Evolutionary conservation across 306 rosid species (phyloP).

Genomic region (Carpinus fangiana): DNA sequence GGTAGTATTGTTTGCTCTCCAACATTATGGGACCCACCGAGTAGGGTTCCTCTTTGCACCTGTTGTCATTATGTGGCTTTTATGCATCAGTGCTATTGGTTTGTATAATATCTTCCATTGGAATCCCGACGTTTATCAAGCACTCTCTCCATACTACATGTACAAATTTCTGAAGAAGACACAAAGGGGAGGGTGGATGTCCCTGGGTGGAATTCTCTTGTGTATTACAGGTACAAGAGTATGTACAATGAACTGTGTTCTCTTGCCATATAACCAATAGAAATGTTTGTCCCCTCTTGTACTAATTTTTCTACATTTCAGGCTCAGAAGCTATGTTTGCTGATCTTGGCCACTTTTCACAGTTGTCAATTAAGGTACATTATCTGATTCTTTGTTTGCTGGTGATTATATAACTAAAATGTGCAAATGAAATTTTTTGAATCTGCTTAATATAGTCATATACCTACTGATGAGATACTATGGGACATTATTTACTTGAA

Average conservation of each 20-base stretch:
- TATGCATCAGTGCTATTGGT: conserved; percentile 91
- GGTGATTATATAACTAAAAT: neutral
- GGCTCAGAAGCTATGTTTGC: conserved; percentile 99
- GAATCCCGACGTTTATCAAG: conserved; percentile 88
- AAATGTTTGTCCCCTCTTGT: conserved; percentile 32
- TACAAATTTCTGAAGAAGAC: conserved; percentile 83
- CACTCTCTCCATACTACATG: conserved; percentile 95
- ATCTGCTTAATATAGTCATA: neutral
- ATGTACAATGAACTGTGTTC: conserved; percentile 19
- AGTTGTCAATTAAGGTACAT: conserved; percentile 59
- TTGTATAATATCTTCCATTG: conserved; percentile 76
- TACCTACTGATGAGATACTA: neutral
- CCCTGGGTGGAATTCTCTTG: conserved; percentile 82
- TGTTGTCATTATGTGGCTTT: conserved; percentile 79
- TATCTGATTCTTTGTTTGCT: conserved; percentile 18
- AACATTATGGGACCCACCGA: conserved; percentile 92
- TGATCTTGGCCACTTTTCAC: conserved; percentile 92
- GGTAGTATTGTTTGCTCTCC: conserved; percentile 75
- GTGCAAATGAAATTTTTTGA: neutral
- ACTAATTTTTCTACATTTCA: conserved; percentile 33
- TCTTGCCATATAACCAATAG: conserved; percentile 6
- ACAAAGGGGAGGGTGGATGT: conserved; percentile 88
- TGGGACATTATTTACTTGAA: neutral
- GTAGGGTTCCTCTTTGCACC: conserved; percentile 90
- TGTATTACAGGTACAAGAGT: conserved; percentile 82